Conservation (phyloP, 257 asterid genomes). For the Solanum ossicruentum region DNA sequence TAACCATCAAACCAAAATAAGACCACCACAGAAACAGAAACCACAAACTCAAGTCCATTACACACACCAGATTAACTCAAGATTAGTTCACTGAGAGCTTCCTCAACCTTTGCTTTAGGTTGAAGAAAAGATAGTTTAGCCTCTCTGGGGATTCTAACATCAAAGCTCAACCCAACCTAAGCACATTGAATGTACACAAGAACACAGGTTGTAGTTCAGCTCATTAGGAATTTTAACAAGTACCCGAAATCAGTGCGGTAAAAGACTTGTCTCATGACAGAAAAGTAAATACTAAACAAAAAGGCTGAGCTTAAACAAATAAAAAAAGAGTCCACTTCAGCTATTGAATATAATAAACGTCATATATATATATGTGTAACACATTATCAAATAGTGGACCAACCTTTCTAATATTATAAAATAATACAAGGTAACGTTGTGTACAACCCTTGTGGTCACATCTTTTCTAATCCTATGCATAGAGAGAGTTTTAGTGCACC, state of each 20-base stretch:
- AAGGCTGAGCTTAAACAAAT: not conserved
- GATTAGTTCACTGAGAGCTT: not conserved
- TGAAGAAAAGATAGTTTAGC: not conserved
- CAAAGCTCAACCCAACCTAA: not conserved
- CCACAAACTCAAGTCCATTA: not conserved
- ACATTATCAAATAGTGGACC: not conserved
- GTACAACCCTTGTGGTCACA: too few species aligned
- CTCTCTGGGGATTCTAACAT: not conserved
- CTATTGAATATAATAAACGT: not conserved
- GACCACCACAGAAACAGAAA: not conserved
- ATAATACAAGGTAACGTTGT: too few species aligned
- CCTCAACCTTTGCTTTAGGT: not conserved
- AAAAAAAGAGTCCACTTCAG: not conserved
- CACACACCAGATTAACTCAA: not conserved
- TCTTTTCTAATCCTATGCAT: too few species aligned
- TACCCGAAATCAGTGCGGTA: not conserved
- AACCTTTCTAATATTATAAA: not conserved
- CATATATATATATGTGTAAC: not conserved
- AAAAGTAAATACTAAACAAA: not conserved
- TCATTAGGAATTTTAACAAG: not conserved
- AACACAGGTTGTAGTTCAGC: not conserved
- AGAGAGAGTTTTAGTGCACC: too few species aligned
- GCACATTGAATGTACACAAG: not conserved
- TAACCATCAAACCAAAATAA: not conserved
- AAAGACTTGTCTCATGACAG: not conserved